Conservation (phyloP, 805 yeast species). For the Scheffersomyces ergatensis region DNA sequence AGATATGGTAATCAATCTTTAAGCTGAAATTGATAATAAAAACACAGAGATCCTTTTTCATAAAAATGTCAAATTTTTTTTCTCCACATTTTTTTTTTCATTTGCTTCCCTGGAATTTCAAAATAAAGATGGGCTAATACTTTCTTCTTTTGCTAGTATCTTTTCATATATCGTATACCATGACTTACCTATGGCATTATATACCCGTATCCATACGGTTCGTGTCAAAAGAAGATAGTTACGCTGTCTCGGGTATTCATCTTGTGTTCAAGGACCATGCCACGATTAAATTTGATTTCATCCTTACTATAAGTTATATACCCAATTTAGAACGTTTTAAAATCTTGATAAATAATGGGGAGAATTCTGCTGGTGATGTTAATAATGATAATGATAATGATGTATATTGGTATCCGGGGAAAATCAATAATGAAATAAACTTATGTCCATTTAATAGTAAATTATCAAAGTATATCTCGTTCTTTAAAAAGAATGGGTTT, state of each 20-base stretch:
- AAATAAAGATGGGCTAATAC: too few relatives aligned
- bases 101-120: too few relatives aligned
- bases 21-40: too few relatives aligned
- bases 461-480: background rate
- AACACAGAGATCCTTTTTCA: too few relatives aligned
- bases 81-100: too few relatives aligned
- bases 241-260: slow-evolving; percentile 18
- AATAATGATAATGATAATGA: background rate
- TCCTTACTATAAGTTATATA: slow-evolving; percentile 9
- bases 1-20: too few relatives aligned
- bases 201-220: slow-evolving; percentile 17
- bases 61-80: too few relatives aligned
- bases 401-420: slow-evolving; percentile 9
- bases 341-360: slow-evolving; percentile 2
- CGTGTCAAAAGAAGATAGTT: slow-evolving; percentile 7
- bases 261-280: slow-evolving; percentile 6
- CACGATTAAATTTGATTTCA: slow-evolving; percentile 5
- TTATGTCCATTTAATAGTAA: background rate
- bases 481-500: slow-evolving; percentile 16
- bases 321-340: slow-evolving; percentile 3
- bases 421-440: background rate
- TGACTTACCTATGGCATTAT: slow-evolving; percentile 11
- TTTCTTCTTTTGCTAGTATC: too few relatives aligned
- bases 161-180: too few relatives aligned
- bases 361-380: background rate